Evolutionary conservation across 352 stramenopile genomes (phyloP).

Genomic region (Phytophthora tubulina): DNA sequence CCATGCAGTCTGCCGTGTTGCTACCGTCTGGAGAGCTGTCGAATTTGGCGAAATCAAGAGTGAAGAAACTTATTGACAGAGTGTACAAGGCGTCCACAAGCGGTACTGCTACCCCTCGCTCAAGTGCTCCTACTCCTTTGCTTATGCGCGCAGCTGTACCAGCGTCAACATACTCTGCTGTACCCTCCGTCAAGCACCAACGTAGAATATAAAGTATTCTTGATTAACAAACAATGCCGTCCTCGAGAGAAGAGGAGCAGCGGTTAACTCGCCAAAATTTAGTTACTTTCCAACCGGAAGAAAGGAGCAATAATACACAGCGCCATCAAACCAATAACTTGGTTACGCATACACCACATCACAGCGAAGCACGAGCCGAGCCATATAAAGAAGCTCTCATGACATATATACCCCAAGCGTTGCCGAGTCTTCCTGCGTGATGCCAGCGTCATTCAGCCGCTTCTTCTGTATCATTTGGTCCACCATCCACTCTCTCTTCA

Average conservation of each 20-base stretch:
- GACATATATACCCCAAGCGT: conserved; percentile 42
- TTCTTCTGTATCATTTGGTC: conserved; percentile 71
- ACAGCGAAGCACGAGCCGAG: conserved; percentile 8
- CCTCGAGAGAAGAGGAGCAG: conserved; percentile 21
- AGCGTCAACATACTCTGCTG: conserved; percentile 51
- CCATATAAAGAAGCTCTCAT: conserved; percentile 40
- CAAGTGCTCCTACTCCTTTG: conserved; percentile 21
- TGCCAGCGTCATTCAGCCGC: conserved; percentile 51
- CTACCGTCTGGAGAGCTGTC: conserved; percentile 54
- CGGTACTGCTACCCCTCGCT: conserved; percentile 1
- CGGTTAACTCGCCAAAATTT: background rate
- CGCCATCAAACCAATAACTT: conserved; percentile 16
- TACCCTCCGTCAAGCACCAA: conserved; percentile 49
- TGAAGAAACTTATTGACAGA: conserved; percentile 80
- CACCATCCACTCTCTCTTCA: conserved; percentile 60
- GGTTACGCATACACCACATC: conserved; percentile 25
- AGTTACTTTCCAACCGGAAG: conserved; percentile 23
- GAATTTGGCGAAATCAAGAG: conserved; percentile 66
- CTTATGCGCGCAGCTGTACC: conserved; percentile 26
- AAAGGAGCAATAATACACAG: conserved; percentile 14
- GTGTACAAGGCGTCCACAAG: conserved; percentile 60
- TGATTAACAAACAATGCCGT: background rate
- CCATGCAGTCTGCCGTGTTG: conserved; percentile 70
- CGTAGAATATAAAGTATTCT: conserved; percentile 37
- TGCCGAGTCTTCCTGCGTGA: conserved; percentile 49